Evolutionary conservation across 2,329 filamentous ascomycete species (phyloP), one percentile per base, ranked within the genome.

Genomic region (Fusarium nematophilum): DNA sequence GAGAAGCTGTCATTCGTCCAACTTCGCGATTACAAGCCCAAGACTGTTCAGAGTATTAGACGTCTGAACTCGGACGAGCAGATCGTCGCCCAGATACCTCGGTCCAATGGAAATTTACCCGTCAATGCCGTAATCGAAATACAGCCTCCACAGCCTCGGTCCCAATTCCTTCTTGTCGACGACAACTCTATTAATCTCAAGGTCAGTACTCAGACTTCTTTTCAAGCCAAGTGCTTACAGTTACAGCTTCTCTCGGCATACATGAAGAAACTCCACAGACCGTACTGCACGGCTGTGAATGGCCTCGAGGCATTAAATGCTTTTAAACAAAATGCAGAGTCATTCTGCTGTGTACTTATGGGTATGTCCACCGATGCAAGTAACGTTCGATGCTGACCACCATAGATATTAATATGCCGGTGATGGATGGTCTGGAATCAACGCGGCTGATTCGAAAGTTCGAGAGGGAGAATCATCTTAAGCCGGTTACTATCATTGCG

Each of bases 371-470:
- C n/a, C 5, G 30, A 33, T 15, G 30, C 30, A 33, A 33, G 11
- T 33, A 33, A 13, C 5, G 21, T 21, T 21, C n/a, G n/a, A 6
- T 21, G 21, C 21, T 21, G 21, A 21, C 21, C 4, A 21, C 21
- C 21, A 56, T 53, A 34, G 53, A 56, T 10, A 53, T 56, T 11
- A 53, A 40, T 0, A 53, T 56, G 53, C 48, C 40, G 0, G 5
- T 56, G 0, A 56, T 53, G 48, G 42, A 53, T 15, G 48, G 53
- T 0, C 6, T 56, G 7, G 40, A 56, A 5, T 48, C 53, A 8
- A 52, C 48, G 4, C 36, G 48, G n/a, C 34, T 36, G 5, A 53
- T 57, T 25, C 42, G 49, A 10, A 40, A 27, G 2, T 57, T 57
- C 23, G 42, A 57, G 18, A 17, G 15, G 8, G 27, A 47, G 9